Percentiles rank a stretch among this genome's conserved stretches.
Evolutionary conservation across 768 basidiomycete genomes (phyloP).

Genomic region (Kwoniella newhampshirensis): DNA sequence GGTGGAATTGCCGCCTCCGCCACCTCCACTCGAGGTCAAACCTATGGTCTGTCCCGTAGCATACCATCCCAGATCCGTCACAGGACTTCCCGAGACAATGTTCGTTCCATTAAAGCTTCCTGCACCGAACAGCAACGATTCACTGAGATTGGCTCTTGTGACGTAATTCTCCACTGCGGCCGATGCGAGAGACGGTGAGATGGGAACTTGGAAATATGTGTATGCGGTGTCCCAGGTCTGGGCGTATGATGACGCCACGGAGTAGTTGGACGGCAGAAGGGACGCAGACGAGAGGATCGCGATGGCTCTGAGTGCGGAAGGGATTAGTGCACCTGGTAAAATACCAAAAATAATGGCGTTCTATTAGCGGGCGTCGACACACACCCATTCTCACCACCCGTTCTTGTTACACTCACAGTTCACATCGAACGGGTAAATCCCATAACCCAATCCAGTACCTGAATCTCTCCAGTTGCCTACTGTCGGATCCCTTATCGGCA

Average conservation of each 20-base stretch:
- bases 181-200: conserved; percentile 49
- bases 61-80: too few species aligned
- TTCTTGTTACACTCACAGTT: conserved; percentile 43
- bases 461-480: conserved; percentile 59
- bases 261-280: conserved; percentile 45
- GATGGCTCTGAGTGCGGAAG: conserved; percentile 56
- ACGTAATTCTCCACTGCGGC: conserved; percentile 55
- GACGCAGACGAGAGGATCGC: conserved; percentile 48
- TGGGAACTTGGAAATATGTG: conserved; percentile 54
- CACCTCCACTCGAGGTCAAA: conserved; percentile 2
- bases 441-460: conserved; percentile 56
- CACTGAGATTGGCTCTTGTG: conserved; percentile 51
- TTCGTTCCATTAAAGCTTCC: too few species aligned
- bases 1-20: conserved; percentile 3
- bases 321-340: conserved; percentile 54
- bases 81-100: too few species aligned
- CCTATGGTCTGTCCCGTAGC: too few species aligned
- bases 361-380: too few species aligned
- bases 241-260: conserved; percentile 27
- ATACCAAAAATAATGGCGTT: too few species aligned
- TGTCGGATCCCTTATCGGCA: conserved; percentile 55
- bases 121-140: conserved; percentile 41
- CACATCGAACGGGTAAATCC: conserved; percentile 58
- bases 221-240: conserved; percentile 55
- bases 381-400: too few species aligned